Base-by-base conservation (phyloP, 2,329 filamentous ascomycete species). In the Trichoderma lentiforme region DNA sequence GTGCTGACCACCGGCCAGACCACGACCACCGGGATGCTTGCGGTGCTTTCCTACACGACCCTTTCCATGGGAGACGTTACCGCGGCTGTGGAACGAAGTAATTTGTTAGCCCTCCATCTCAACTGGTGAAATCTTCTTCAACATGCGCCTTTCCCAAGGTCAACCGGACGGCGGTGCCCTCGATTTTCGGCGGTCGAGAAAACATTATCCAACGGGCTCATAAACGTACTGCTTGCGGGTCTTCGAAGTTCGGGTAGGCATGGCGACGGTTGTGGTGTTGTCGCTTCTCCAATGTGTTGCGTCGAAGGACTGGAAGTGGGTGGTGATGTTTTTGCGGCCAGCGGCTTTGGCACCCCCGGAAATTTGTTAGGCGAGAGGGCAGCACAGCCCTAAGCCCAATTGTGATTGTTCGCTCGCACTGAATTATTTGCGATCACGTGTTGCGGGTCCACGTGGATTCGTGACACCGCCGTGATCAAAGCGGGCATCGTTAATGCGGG, bases 41-140 rank as follows among this genome's bases (percentile, higher is more conserved):
- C 96, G 90, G 92, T 98, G 95, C 93, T 98, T 98, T 85, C 96
- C 96, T 84, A 98, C 86, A 91, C 95, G 95, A 89, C 96, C 95
- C 86, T 98, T 91, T 90, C 96, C 96, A 90, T 94, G 94, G 83
- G 93, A 97, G 84, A 99, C 96, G 88, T 99, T 94, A 86, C 95
- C 95, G 89, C 95, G 94, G 89, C 92, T 94, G 83, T 80, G 69
- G 76, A 77, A 74, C 73, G 76, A 75, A 77, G 75, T 34, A 63
- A 66, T 64, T 57, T 60, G 74, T 76, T 72, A 76, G 74, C 69
- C 64, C 36, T 57, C 24, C 11, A 65, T 65, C 21, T 26, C 60
- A 69, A 58, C 67, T 72, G 53, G 43, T 69, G 36, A 72, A 71
- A 71, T 60, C 62, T 51, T 11, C 24, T 26, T n/a, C 15, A 53